Percentiles rank a stretch among this genome's conserved stretches.
Conservation (phyloP, 2,329 filamentous ascomycete genomes). For the Fusarium tuaranense region DNA sequence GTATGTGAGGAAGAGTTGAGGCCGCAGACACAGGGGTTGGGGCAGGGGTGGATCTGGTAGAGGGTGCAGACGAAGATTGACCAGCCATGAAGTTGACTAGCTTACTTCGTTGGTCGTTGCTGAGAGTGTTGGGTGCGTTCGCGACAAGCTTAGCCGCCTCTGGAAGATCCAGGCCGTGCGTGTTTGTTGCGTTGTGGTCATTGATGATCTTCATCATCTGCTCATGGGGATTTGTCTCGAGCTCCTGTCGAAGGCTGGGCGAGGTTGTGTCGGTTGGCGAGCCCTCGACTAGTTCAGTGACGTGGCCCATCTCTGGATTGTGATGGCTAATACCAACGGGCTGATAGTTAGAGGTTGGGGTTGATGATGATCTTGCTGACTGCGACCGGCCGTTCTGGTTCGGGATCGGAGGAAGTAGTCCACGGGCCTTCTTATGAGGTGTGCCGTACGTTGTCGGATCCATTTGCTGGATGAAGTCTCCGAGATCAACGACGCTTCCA, state of each 20-base stretch:
- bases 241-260: constrained; percentile 65
- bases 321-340: constrained; percentile 39
- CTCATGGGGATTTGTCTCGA: constrained; percentile 69
- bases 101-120: constrained; percentile 67
- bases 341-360: constrained; percentile 39
- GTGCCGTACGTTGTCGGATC: constrained; percentile 55
- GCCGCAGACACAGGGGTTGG: constrained; percentile 21
- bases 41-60: constrained; percentile 38
- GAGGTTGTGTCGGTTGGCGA: constrained; percentile 60
- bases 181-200: constrained; percentile 69
- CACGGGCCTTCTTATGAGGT: constrained; percentile 62
- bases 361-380: constrained; percentile 40
- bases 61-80: constrained; percentile 47
- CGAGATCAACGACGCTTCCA: constrained; percentile 71
- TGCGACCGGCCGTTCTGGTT: constrained; percentile 47
- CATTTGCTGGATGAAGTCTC: constrained; percentile 66
- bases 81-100: constrained; percentile 72
- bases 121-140: constrained; percentile 66
- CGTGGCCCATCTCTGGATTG: constrained; percentile 63
- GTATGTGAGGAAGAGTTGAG: constrained; percentile 18
- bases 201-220: constrained; percentile 75
- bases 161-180: constrained; percentile 63
- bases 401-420: constrained; percentile 67
- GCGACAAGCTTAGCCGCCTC: constrained; percentile 63
- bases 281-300: constrained; percentile 71